Conservation (phyloP, 371 early-diverging fungal species). For the Mucor plumbeus region DNA sequence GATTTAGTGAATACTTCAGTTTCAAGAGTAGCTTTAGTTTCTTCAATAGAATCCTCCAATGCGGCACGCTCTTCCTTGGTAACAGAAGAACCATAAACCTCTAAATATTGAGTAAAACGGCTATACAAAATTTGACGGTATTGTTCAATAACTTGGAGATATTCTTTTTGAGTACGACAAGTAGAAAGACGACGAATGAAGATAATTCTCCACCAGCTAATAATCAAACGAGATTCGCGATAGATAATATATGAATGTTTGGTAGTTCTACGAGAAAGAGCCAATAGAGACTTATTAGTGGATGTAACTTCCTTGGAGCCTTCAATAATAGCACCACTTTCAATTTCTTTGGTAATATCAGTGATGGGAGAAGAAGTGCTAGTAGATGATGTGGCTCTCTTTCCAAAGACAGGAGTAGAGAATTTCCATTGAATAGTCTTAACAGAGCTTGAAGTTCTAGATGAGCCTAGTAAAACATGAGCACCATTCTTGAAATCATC, state of each 20-base stretch:
- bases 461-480: slow-evolving; percentile 13
- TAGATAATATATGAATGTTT: slow-evolving; percentile 19
- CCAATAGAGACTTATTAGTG: slow-evolving; percentile 10
- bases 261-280: slow-evolving; percentile 12
- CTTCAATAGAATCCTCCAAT: slow-evolving; percentile 21
- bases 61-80: slow-evolving; percentile 9
- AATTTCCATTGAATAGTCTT: slow-evolving; percentile 44
- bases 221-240: slow-evolving; percentile 25
- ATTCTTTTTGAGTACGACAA: slow-evolving; percentile 33
- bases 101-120: slow-evolving; percentile 28
- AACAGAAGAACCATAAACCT: slow-evolving; percentile 19
- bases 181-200: slow-evolving; percentile 27
- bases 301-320: slow-evolving; percentile 27
- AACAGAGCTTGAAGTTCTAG: slow-evolving; percentile 8
- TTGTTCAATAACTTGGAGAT: slow-evolving; percentile 31
- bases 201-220: slow-evolving; percentile 34
- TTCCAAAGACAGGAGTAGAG: slow-evolving; percentile 47
- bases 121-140: slow-evolving; percentile 27
- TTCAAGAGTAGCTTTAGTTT: slow-evolving; percentile 20
- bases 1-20: slow-evolving; percentile 21
- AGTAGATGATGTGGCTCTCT: slow-evolving; percentile 18
- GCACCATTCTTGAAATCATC: slow-evolving; percentile 25
- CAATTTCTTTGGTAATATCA: slow-evolving; percentile 29
- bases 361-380: not conserved
- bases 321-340: slow-evolving; percentile 30